Percentiles rank a stretch among this genome's conserved stretches.
Conservation (phyloP, 345 rosid genomes). For the Erodium maritimum region DNA sequence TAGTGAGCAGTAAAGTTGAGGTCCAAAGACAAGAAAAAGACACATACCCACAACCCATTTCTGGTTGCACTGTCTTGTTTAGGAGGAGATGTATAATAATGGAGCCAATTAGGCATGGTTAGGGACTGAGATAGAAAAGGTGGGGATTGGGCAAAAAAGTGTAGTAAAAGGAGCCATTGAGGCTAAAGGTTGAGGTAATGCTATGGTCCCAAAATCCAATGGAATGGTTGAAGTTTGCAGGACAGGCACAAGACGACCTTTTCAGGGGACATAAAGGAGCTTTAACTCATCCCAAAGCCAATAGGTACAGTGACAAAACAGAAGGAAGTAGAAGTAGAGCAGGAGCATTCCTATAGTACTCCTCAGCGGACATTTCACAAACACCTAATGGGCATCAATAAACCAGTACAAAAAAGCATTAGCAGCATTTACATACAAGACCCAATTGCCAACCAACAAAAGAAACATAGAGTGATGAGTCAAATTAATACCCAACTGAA, state of each 20-base stretch:
- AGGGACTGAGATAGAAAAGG: neutral
- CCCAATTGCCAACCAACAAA: neutral
- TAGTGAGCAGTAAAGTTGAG: neutral
- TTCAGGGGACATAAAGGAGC: constrained; percentile 12
- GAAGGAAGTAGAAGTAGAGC: neutral
- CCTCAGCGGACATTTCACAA: constrained; percentile 7
- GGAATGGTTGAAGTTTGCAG: constrained; percentile 8
- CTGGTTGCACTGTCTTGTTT: neutral
- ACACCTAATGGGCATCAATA: constrained; percentile 9
- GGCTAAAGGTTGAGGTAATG: neutral
- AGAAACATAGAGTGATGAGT: too few relatives aligned
- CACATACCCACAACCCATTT: neutral
- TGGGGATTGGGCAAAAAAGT: neutral
- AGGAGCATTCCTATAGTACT: neutral
- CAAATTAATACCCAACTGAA: neutral
- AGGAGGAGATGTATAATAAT: neutral
- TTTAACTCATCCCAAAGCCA: constrained; percentile 22
- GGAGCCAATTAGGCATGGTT: neutral
- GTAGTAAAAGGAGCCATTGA: neutral
- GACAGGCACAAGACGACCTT: constrained; percentile 11
- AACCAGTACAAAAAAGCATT: neutral
- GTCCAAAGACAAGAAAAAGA: neutral
- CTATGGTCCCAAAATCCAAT: constrained; percentile 5
- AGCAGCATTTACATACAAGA: too few relatives aligned
- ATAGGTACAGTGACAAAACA: constrained; percentile 14